These are phyloP conservation scores for Jacaranda mimosifolia DNA, from an alignment of 257 asterid species.

Conservation along the genomic window DNA sequence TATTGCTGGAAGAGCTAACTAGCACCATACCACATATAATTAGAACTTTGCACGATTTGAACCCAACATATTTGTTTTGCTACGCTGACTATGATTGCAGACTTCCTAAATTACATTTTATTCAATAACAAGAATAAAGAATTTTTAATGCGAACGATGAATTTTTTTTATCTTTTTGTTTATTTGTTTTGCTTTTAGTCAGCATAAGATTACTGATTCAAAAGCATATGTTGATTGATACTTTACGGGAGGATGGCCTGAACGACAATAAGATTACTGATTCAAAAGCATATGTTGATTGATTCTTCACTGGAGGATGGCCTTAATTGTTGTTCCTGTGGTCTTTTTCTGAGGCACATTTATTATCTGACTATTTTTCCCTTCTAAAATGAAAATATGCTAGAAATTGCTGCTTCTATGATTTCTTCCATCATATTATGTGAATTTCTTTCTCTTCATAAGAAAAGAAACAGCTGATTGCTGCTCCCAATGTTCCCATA, in stretches of 20 bases:
- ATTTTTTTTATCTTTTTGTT: constrained; percentile 10
- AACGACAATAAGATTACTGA: background rate
- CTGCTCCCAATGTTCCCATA: constrained; percentile 10
- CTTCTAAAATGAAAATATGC: constrained; percentile 23
- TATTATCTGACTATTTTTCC: constrained; percentile 8
- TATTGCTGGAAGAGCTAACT: constrained; percentile 19
- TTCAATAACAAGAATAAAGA: background rate
- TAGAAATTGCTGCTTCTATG: background rate
- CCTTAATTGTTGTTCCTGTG: constrained; percentile 15
- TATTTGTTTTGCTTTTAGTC: constrained; percentile 11
- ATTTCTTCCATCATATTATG: background rate
- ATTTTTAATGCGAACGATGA: background rate
- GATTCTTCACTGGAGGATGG: background rate
- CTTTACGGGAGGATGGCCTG: no score
- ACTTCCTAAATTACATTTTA: background rate
- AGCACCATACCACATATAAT: constrained; percentile 3
- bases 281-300: constrained; percentile 22
- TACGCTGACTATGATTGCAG: background rate
- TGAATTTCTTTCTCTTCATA: background rate
- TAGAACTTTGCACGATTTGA: constrained; percentile 23
- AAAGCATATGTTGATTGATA: constrained; percentile 26
- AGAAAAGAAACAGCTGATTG: constrained; percentile 12
- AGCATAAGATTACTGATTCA: background rate
- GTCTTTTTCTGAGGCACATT: constrained; percentile 14
- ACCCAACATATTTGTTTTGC: background rate